Base-by-base conservation (phyloP, 441 rosid species). In the Macaranga tanarius region DNA sequence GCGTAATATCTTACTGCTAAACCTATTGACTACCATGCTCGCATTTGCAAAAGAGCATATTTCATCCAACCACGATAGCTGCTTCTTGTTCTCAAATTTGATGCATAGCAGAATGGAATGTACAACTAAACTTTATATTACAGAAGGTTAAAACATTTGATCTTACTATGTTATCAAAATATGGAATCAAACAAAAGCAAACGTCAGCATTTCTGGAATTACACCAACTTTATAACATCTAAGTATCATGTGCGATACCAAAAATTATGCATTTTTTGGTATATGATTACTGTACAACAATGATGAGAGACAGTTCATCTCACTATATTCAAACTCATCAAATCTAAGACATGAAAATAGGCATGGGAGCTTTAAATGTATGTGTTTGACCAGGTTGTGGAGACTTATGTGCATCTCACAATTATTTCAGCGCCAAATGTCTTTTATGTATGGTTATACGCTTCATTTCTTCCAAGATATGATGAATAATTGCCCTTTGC, bases 61-160 rank as follows among this genome's bases (percentile, higher is more conserved):
- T 1, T n/a, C 3, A n/a, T 12, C 62, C 48, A 20, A 38, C 31
- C 34, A 20, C 3, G 47, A 10, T 5, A 56, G 54, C 55, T 44
- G 11, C 25, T 70, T 69, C 23, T 56, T 23, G 3, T 16, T 15
- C 54, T 57, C 12, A 16, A 23, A 45, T 70, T 58, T 44, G 63
- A 58, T 57, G 56, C 42, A 11, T 0, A 19, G 19, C 31, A 70
- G 16, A 45, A 22, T 17, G 73, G 44, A 70, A 57, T 23, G 44
- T 17, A 70, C 56, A 58, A 23, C 42, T 56, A 25, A 58, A 25
- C 17, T 40, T 57, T 20, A 42, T 42, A 44, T 40, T 17, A 50
- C 17, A 65, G 16, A 65, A 54, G 54, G 52, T 56, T 48, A 67
- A 67, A 69, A 17, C 51, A 69, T 13, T 69, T 69, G 31, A 60